phyloP scores from a whole-genome alignment of 306 rosid species.

The Trichosanthes truncata region DNA sequence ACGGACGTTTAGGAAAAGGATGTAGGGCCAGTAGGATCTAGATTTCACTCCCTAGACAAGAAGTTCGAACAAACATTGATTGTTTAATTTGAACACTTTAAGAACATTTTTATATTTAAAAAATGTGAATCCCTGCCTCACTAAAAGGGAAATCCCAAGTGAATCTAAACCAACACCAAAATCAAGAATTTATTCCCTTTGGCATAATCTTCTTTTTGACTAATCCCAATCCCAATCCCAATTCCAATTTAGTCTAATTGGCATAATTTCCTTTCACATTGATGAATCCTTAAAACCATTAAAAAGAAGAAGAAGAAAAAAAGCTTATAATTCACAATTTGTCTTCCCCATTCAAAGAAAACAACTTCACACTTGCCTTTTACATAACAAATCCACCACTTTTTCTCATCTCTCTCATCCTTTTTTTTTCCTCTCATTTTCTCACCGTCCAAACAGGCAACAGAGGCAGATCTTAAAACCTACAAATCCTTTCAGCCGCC shows the following conservation, averaged over 20 bases:
- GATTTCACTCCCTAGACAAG: no score
- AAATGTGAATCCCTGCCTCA: not conserved
- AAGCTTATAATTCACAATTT: not conserved
- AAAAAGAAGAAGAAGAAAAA: no score
- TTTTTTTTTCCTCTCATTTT: not conserved
- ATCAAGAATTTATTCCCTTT: not conserved
- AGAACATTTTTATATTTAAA: not conserved
- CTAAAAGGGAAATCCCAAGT: not conserved
- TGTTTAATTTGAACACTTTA: not conserved
- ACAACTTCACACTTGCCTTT: not conserved
- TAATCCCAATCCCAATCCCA: not conserved
- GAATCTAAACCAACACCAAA: not conserved
- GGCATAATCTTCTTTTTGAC: not conserved
- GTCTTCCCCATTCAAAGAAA: not conserved
- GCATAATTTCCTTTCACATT: not conserved
- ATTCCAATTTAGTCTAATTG: no score
- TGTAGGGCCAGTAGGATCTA: no score
- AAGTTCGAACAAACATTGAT: not conserved
- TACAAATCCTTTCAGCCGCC: conserved; percentile 49
- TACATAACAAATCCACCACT: not conserved
- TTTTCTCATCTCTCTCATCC: not conserved
- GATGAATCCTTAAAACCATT: not conserved
- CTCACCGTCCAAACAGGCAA: not conserved
- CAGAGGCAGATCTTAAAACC: conserved; percentile 21
- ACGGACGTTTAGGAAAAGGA: no score